A percentile compares a stretch with the other conserved stretches of the same genome.
Evolutionary conservation across 176 grass and related monocot genomes (phyloP).

Genomic region (Melocanna baccifera): DNA sequence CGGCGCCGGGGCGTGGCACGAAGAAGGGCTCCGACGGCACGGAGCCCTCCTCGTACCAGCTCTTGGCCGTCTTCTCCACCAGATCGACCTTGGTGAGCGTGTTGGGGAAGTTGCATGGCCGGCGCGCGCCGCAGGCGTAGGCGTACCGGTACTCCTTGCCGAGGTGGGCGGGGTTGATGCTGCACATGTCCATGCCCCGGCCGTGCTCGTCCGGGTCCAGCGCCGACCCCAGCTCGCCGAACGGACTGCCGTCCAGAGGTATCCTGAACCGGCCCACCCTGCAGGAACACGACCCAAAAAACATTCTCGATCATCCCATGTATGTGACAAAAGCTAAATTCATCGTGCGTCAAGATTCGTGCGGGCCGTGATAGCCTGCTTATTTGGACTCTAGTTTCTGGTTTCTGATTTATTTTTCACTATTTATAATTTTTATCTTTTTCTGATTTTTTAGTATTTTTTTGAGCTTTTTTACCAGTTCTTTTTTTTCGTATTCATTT

Average conservation of each 20-base stretch:
- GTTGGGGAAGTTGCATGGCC: conserved; percentile 99
- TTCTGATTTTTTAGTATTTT: no score
- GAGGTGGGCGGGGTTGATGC: conserved; percentile 75
- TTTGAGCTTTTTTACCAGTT: no score
- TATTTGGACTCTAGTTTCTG: no score
- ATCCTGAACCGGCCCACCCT: conserved; percentile 95
- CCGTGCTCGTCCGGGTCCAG: conserved; percentile 87
- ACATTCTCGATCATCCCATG: background rate
- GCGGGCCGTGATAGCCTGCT: background rate
- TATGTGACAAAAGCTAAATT: no score
- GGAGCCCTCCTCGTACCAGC: conserved; percentile 84
- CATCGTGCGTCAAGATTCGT: background rate
- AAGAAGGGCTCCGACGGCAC: conserved; percentile 96
- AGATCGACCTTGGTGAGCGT: conserved; percentile 94
- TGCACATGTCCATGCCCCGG: conserved; percentile 94
- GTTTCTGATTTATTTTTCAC: no score
- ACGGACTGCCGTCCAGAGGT: conserved; percentile 74
- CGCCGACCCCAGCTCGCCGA: conserved; percentile 66
- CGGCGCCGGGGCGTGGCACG: conserved; percentile 74
- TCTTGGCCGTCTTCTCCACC: conserved; percentile 75
- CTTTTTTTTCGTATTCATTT: no score
- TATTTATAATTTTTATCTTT: no score
- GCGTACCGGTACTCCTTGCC: conserved; percentile 87
- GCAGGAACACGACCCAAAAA: background rate
- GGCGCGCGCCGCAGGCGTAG: conserved; percentile 80